A percentile compares a stretch with the other conserved stretches of the same genome.
These are phyloP conservation scores for Schizothecium vesticola DNA, from an alignment of 495 filamentous ascomycete species.

Conservation along the genomic window DNA sequence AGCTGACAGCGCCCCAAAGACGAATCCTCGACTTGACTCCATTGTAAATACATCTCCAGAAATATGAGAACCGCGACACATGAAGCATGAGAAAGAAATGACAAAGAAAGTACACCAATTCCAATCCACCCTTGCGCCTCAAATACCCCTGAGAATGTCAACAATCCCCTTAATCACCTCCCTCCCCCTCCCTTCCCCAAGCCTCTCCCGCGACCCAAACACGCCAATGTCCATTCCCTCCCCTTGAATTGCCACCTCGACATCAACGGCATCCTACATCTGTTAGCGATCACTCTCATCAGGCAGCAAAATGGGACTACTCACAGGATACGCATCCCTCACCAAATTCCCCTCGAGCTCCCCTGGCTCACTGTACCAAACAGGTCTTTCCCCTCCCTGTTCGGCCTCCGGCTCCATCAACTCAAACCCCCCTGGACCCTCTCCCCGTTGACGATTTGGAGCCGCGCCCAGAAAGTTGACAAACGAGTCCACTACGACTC, in stretches of 20 bases:
- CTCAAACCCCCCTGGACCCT: neutral
- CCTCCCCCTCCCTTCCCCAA: constrained; percentile 7
- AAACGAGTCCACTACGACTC: constrained; percentile 41
- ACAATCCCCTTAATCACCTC: constrained; percentile 10
- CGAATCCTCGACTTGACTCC: neutral
- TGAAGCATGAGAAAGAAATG: neutral
- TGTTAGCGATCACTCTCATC: neutral
- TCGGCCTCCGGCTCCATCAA: neutral
- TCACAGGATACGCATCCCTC: constrained; percentile 32
- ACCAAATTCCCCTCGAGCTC: constrained; percentile 20
- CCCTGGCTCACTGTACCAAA: neutral
- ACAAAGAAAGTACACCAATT: neutral
- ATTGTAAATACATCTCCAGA: neutral
- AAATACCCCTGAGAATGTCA: neutral
- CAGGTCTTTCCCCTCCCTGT: neutral
- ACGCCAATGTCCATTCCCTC: constrained; percentile 50
- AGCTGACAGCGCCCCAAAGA: too few relatives aligned
- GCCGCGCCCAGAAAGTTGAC: constrained; percentile 51
- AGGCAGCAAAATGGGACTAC: constrained; percentile 3
- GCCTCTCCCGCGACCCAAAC: constrained; percentile 32
- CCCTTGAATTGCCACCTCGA: constrained; percentile 46
- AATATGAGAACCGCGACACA: neutral
- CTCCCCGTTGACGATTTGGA: neutral
- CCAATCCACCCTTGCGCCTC: neutral
- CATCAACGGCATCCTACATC: constrained; percentile 46